Evolutionary conservation across 2,329 filamentous ascomycete genomes (phyloP), one percentile per base, ranked within the genome.

Genomic region (Dichotomopilus funicola): DNA sequence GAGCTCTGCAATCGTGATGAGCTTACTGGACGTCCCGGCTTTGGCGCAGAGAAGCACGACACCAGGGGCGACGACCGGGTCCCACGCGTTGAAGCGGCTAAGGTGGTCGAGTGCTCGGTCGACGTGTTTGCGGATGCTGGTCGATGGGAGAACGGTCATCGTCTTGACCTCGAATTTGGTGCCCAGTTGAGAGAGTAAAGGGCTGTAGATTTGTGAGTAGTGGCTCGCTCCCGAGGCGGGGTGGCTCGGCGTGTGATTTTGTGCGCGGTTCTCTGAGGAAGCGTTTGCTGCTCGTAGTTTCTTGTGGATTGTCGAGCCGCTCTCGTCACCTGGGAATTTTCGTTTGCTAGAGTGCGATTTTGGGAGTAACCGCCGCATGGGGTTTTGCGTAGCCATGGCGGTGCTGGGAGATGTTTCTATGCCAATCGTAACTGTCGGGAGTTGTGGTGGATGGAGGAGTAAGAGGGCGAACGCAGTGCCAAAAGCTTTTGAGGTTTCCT

Each of bases 1-100:
- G 40, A 87, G 83, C 68, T 90, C 87, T 45, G 78, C 77, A 46
- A 89, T 78, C 4, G 80, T 85, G 62, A 89, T 80, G 63, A 89
- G 73, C 68, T 90, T 91, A 68, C 75, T 76, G 1, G 80, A 76
- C 3, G 82, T 77, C 8, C 67, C 58, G 0, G 77, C 71, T 19
- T 76, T 75, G 36, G 79, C 77, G 62, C 81, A 74, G 13, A 83
- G 68, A 41, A 83, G 66, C n/a, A 73, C 73, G 11, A 75, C 64
- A 8, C 69, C 67, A 0, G 65, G 67, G 1, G 63, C 60, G n/a
- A 65, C 57, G 37, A 54, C 45, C 51, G 55, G 36, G 51, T 65
- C 65, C 59, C 61, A 53, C 1, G 64, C 49, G 44, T 59, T 62
- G 59, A 67, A 67, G 54, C 61, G 64, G 33, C 70, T 66, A 6